Conservation (phyloP, 108 stramenopile species). For the Schizochytrium sp. region DNA sequence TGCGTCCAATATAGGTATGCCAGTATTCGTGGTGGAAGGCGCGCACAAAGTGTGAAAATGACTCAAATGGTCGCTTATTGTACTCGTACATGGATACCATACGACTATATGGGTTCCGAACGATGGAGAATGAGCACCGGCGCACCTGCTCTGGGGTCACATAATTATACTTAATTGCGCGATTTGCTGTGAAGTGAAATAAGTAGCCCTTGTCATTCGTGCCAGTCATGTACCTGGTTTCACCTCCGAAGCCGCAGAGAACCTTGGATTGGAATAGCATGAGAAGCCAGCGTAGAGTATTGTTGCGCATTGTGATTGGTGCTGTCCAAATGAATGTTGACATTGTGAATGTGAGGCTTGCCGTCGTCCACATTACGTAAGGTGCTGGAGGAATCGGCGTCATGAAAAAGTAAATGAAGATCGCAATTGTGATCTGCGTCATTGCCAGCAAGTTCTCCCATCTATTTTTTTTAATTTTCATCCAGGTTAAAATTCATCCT, state of each 20-base stretch:
- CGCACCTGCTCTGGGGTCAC: conserved; percentile 75
- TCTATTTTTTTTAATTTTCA: neutral
- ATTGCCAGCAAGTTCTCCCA: conserved; percentile 30
- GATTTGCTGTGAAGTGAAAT: conserved; percentile 77
- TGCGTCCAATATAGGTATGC: neutral
- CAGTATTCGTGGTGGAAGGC: conserved; percentile 64
- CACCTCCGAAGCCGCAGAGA: conserved; percentile 71
- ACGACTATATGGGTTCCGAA: conserved; percentile 79
- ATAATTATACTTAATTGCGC: conserved; percentile 76
- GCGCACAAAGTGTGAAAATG: conserved; percentile 72
- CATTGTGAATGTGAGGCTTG: conserved; percentile 42
- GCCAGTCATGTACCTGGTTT: conserved; percentile 75
- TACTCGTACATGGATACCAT: conserved; percentile 81
- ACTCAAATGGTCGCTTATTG: conserved; percentile 74
- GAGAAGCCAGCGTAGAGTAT: conserved; percentile 71
- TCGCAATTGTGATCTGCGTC: conserved; percentile 42
- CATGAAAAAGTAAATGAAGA: conserved; percentile 70
- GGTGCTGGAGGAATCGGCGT: conserved; percentile 64
- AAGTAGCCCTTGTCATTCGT: conserved; percentile 79
- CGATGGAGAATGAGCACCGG: conserved; percentile 75
- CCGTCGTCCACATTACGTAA: conserved; percentile 56
- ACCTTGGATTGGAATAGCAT: conserved; percentile 75
- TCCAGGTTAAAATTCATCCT: no score
- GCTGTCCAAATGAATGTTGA: conserved; percentile 73
- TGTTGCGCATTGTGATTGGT: conserved; percentile 75